phyloP scores from a whole-genome alignment of 208 protist species.

The Entamoeba dispar region DNA sequence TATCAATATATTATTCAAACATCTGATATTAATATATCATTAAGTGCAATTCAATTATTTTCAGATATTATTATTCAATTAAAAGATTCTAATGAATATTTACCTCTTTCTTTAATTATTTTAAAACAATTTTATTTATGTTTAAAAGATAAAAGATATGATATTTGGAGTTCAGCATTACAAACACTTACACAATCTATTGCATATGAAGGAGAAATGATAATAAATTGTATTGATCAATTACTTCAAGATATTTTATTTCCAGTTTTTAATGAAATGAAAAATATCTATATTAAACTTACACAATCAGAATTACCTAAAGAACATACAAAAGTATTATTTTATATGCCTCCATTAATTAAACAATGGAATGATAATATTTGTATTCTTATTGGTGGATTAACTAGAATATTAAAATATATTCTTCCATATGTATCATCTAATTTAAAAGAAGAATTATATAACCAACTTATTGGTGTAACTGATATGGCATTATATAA shows the following conservation, averaged over 20 bases:
- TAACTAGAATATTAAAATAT: not conserved
- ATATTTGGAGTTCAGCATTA: not conserved
- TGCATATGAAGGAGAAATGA: not conserved
- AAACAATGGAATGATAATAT: not conserved
- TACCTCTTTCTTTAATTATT: not conserved
- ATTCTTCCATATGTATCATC: not conserved
- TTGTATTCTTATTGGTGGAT: not conserved
- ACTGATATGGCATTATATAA: not conserved
- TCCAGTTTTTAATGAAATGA: not conserved
- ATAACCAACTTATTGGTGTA: not conserved
- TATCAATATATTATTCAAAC: not conserved
- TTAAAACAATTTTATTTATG: not conserved
- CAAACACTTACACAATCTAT: not conserved
- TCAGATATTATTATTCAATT: not conserved
- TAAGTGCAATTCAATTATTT: not conserved
- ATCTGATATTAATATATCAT: not conserved
- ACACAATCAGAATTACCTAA: not conserved
- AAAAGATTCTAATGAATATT: not conserved
- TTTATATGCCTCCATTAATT: not conserved
- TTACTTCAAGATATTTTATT: not conserved
- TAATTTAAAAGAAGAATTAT: not conserved
- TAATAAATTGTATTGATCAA: not conserved
- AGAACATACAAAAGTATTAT: not conserved
- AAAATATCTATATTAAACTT: not conserved
- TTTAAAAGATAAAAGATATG: not conserved